Conservation (phyloP, 2,329 filamentous ascomycete genomes). For the Ophiocordyceps australis region DNA sequence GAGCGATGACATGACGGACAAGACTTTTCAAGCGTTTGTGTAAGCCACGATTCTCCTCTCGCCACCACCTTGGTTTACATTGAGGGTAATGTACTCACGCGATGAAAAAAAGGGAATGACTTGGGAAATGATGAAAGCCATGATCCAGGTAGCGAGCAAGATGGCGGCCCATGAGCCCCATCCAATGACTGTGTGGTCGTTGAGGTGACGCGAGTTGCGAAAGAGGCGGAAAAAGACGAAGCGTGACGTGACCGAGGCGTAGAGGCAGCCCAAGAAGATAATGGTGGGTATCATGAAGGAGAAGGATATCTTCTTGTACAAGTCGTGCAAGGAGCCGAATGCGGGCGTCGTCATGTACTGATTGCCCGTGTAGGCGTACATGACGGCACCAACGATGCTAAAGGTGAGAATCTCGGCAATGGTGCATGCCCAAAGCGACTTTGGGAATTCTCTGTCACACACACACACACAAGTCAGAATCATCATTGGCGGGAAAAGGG, state of each 20-base stretch:
- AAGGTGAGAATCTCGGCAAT: slow-evolving; percentile 79
- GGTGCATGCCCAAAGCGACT: slow-evolving; percentile 80
- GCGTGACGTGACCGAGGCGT: slow-evolving; percentile 75
- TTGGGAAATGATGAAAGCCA: slow-evolving; percentile 84
- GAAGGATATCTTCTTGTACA: slow-evolving; percentile 78
- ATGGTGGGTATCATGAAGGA: slow-evolving; percentile 93
- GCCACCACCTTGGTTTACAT: too few species aligned
- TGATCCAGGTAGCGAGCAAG: slow-evolving; percentile 52
- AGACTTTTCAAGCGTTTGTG: too few species aligned
- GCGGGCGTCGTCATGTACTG: slow-evolving; percentile 80
- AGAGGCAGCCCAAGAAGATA: slow-evolving; percentile 80
- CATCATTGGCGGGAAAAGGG: neutral
- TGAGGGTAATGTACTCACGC: slow-evolving; percentile 20
- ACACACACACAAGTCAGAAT: neutral
- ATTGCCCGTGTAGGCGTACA: slow-evolving; percentile 77
- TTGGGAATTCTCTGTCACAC: slow-evolving; percentile 58
- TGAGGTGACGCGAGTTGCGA: slow-evolving; percentile 61
- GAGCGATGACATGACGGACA: slow-evolving; percentile 67
- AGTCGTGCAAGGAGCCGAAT: slow-evolving; percentile 63
- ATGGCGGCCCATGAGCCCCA: slow-evolving; percentile 69
- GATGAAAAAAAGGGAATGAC: slow-evolving; percentile 89
- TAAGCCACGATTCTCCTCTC: too few species aligned
- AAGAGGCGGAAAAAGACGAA: slow-evolving; percentile 90
- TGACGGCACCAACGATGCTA: slow-evolving; percentile 59
- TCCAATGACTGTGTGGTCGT: slow-evolving; percentile 61